Evolutionary conservation across 108 stramenopile species (phyloP).

Genomic region (Nitzschia sp.): DNA sequence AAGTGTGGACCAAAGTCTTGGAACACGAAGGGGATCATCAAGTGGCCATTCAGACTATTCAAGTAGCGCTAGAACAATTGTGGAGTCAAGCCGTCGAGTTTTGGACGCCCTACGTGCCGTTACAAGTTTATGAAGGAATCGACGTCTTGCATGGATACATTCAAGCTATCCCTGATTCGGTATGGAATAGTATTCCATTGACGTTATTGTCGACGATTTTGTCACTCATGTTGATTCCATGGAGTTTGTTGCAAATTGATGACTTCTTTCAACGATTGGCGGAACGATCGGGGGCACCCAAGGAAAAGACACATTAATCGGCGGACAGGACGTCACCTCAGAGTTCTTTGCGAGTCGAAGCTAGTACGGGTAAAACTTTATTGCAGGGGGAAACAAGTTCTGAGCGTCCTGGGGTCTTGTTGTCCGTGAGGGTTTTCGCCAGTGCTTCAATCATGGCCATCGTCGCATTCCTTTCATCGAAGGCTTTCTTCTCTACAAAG

Average conservation of each 20-base stretch:
- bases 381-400: no score
- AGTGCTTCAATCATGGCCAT: no score
- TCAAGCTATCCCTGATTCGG: slow-evolving; percentile 40
- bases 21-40: slow-evolving; percentile 10
- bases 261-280: slow-evolving; percentile 68
- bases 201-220: slow-evolving; percentile 58
- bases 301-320: no score
- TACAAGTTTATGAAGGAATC: not conserved
- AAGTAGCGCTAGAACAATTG: slow-evolving; percentile 7
- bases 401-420: no score
- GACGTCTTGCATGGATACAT: slow-evolving; percentile 36
- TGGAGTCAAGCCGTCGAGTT: not conserved
- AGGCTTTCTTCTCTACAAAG: no score
- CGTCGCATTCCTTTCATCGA: no score
- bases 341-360: no score
- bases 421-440: no score
- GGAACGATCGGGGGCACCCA: slow-evolving; percentile 3
- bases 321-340: no score
- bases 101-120: slow-evolving; percentile 1
- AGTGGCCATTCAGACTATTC: not conserved
- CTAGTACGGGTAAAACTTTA: no score
- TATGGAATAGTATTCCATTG: slow-evolving; percentile 63
- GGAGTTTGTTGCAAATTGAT: slow-evolving; percentile 58
- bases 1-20: slow-evolving; percentile 1
- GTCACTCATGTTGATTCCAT: slow-evolving; percentile 58